Evolutionary conservation across 768 basidiomycete genomes (phyloP), one percentile per base, ranked within the genome.

Genomic region (Trametes sanguinea): DNA sequence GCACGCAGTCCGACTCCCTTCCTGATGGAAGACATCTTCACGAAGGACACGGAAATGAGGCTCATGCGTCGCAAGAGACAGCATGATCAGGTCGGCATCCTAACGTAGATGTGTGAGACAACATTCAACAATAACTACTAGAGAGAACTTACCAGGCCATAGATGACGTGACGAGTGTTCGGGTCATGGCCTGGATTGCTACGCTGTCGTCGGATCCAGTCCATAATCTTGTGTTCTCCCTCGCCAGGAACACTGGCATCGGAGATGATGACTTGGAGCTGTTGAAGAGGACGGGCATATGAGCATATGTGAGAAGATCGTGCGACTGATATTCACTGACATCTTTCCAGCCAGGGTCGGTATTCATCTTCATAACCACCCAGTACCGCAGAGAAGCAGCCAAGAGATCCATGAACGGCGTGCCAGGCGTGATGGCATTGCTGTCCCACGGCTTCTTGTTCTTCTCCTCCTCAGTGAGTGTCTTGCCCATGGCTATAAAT

Each of bases 181-280:
- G 96, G 89, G 74, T 99, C 89, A 76, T 98, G 89, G n/a, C 87
- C 90, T 27, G 84, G 83, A 70, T 95, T 92, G 53, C 83, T 80
- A 54, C 97, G 84, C 69, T 97, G 95, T 37, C 95, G 83, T 57
- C 97, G 82, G 65, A 99, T 96, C 73, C 85, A 98, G 73, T 98
- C 97, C 95, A 99, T 98, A 65, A 99, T 98, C 79, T 99, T 99
- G 76, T 99, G 97, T 73, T 99, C 97, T 72, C 97, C 97, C 76
- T 99, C 97, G 67, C 97, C 97, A 1, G 97, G 96, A 11, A 98
- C 97, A 57, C 90, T 87, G 2, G 97, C 93, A 67, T 99, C 97
- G 5, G 97, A 99, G 57, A 99, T 93, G 66, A 98, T 87, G 54
- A 99, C 90, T 81, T 98, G 87, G 43, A 99, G 82, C 95, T 95